Evolutionary conservation across 352 stramenopile species (phyloP).

Genomic region (Elongisporangium senticosum): DNA sequence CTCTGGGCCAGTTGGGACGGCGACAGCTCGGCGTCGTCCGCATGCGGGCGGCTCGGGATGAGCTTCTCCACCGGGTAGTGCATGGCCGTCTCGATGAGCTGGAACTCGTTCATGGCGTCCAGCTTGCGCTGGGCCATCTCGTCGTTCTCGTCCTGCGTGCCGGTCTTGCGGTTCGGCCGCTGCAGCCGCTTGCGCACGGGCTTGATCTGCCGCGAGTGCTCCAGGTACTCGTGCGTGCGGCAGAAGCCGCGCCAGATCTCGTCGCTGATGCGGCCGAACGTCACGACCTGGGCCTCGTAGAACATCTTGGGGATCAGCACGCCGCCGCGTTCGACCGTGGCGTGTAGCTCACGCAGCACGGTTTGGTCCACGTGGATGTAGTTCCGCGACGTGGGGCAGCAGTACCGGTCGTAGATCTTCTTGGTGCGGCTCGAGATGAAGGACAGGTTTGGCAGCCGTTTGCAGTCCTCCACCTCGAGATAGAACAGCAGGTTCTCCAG

Average conservation of each 20-base stretch:
- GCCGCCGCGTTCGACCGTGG: constrained; percentile 33
- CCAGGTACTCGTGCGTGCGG: constrained; percentile 64
- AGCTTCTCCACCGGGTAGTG: constrained; percentile 71
- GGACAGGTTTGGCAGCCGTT: constrained; percentile 72
- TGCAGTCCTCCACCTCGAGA: constrained; percentile 81
- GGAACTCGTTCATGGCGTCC: constrained; percentile 50
- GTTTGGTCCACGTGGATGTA: constrained; percentile 35
- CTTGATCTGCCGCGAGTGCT: constrained; percentile 41
- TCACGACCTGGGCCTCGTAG: constrained; percentile 54
- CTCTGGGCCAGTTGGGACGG: constrained; percentile 8
- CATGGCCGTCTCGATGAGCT: constrained; percentile 72
- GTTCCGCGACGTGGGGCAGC: constrained; percentile 32
- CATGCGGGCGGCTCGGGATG: constrained; percentile 36
- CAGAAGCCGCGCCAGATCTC: constrained; percentile 66
- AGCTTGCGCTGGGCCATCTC: constrained; percentile 34
- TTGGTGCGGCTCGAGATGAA: constrained; percentile 76
- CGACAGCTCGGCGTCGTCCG: constrained; percentile 1
- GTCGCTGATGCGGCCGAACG: constrained; percentile 60
- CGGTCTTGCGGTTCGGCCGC: constrained; percentile 19
- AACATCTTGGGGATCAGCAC: constrained; percentile 59
- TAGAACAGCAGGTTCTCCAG: constrained; percentile 84
- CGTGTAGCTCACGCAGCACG: constrained; percentile 39
- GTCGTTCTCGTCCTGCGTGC: constrained; percentile 14
- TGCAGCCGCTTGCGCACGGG: constrained; percentile 11
- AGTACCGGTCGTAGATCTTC: constrained; percentile 81